Percentiles rank a stretch among this genome's conserved stretches.
phyloP scores from a whole-genome alignment of 1,284 basidiomycete genomes.

The Ceratobasidium sp. region DNA sequence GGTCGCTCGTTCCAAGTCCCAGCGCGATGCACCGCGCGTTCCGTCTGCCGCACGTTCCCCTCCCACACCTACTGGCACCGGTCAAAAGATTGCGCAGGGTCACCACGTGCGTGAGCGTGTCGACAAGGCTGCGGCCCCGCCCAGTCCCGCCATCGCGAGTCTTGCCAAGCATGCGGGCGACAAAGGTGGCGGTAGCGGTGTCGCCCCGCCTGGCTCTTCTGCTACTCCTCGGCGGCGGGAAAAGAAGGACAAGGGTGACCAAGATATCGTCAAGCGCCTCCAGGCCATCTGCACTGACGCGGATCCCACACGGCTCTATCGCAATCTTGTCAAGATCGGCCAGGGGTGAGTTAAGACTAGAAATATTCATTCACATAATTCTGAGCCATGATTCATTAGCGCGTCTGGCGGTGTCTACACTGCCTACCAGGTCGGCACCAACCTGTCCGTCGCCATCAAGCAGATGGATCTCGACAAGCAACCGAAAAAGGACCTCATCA shows the following conservation, averaged over 20 bases:
- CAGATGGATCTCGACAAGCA: slow-evolving; percentile 99
- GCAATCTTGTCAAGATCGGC: slow-evolving; percentile 95
- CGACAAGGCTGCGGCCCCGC: slow-evolving; percentile 37
- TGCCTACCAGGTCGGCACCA: slow-evolving; percentile 95
- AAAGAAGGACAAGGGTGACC: slow-evolving; percentile 79
- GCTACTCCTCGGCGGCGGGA: slow-evolving; percentile 86
- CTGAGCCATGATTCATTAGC: slow-evolving; percentile 53
- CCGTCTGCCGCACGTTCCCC: too few species aligned
- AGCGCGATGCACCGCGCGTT: neutral
- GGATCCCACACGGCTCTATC: slow-evolving; percentile 93
- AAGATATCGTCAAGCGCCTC: slow-evolving; percentile 90
- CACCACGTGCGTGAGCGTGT: slow-evolving; percentile 39
- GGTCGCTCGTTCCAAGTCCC: neutral
- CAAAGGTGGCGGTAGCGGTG: neutral
- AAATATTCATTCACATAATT: neutral
- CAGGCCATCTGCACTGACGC: slow-evolving; percentile 97
- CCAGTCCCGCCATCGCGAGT: slow-evolving; percentile 65
- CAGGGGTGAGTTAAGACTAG: slow-evolving; percentile 78
- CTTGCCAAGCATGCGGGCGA: slow-evolving; percentile 64
- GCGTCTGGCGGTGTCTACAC: slow-evolving; percentile 99
- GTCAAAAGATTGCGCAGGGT: slow-evolving; percentile 36
- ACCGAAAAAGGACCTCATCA: slow-evolving; percentile 99
- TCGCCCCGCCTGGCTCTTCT: slow-evolving; percentile 55
- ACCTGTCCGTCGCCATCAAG: slow-evolving; percentile 96
- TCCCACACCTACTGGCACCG: neutral